Percentiles rank a stretch among this genome's conserved stretches.
phyloP scores from a whole-genome alignment of 139 green algal genomes.

The Chlorella sp. region DNA sequence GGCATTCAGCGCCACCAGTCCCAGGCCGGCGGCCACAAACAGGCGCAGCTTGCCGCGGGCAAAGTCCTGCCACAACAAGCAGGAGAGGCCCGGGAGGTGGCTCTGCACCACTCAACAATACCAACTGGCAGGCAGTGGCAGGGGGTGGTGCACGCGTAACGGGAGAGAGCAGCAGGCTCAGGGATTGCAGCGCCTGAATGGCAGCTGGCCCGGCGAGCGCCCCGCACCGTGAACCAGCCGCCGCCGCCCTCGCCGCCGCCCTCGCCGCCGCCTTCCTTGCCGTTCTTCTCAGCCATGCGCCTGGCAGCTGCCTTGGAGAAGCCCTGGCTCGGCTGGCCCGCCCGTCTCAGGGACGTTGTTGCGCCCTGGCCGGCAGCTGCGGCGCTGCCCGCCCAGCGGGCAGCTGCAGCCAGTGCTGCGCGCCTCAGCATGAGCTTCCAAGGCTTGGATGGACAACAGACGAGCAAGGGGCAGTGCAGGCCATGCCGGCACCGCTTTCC shows the following conservation, averaged over 20 bases:
- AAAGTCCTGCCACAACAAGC: constrained; percentile 14
- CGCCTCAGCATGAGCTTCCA: no score
- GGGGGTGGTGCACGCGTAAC: no score
- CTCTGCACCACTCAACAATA: no score
- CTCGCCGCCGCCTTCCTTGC: neutral
- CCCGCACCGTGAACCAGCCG: constrained; percentile 12
- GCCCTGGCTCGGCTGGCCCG: neutral
- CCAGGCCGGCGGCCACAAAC: constrained; percentile 17
- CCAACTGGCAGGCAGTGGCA: no score
- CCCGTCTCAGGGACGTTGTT: no score
- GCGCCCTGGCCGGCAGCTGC: neutral
- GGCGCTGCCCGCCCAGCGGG: neutral
- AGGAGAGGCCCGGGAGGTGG: neutral
- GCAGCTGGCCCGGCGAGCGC: neutral
- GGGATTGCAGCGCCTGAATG: neutral
- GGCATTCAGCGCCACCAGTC: constrained; percentile 7
- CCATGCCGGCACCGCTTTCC: no score
- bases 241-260: neutral
- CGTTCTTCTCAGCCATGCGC: neutral
- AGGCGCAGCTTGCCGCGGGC: constrained; percentile 10
- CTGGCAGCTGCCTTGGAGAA: neutral
- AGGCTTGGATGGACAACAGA: no score
- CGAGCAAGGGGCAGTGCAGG: no score
- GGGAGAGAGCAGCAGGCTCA: no score
- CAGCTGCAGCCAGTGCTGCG: no score